phyloP scores from a whole-genome alignment of 495 filamentous ascomycete species.

The Lasiosphaeriaceae sp. region DNA sequence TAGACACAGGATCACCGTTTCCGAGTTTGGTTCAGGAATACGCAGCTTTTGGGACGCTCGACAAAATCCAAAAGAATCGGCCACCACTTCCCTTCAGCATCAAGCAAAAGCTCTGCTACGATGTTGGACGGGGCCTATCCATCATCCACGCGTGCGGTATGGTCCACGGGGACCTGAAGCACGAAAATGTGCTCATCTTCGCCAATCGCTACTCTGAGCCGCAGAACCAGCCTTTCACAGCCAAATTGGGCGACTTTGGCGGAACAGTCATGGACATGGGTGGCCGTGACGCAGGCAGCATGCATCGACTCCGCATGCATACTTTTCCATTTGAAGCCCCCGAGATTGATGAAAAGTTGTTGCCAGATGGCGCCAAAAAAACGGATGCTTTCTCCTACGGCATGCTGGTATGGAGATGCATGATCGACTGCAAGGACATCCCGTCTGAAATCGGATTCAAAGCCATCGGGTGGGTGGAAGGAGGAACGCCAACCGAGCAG shows the following conservation, averaged over 20 bases:
- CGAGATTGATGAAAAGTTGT: not conserved
- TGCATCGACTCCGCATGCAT: slow-evolving; percentile 5
- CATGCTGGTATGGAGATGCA: slow-evolving; percentile 13
- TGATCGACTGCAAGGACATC: slow-evolving; percentile 8
- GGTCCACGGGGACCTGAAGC: slow-evolving; percentile 14
- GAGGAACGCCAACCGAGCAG: not conserved
- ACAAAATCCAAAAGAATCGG: slow-evolving; percentile 7
- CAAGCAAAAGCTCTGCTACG: slow-evolving; percentile 16
- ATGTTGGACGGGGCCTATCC: slow-evolving; percentile 15
- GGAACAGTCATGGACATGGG: slow-evolving; percentile 12
- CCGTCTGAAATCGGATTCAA: not conserved
- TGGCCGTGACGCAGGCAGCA: not conserved
- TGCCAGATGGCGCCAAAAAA: not conserved
- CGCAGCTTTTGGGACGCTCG: slow-evolving; percentile 14
- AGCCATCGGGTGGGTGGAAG: not conserved
- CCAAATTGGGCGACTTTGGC: slow-evolving; percentile 12
- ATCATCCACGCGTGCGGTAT: slow-evolving; percentile 17
- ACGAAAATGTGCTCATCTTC: slow-evolving; percentile 11
- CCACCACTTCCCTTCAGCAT: slow-evolving; percentile 10
- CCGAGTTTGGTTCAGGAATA: slow-evolving; percentile 15
- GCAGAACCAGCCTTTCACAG: slow-evolving; percentile 9
- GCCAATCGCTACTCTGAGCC: slow-evolving; percentile 3
- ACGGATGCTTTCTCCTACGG: slow-evolving; percentile 11
- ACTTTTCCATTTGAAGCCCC: slow-evolving; percentile 11
- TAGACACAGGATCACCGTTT: slow-evolving; percentile 11